Evolutionary conservation across 306 rosid genomes (phyloP).

Genomic region (Fagus sylvatica): DNA sequence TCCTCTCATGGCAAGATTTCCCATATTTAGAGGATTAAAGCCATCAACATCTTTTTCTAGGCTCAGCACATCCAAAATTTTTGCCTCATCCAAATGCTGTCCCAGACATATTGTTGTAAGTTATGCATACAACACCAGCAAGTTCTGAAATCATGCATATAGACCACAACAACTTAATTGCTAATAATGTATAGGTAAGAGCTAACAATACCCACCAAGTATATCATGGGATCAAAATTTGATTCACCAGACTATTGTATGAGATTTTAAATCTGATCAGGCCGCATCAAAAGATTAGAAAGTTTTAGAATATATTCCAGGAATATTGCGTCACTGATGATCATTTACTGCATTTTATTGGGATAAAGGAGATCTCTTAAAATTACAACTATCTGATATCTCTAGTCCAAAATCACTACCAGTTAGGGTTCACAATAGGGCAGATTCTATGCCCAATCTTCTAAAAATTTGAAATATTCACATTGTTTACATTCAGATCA

Average conservation of each 20-base stretch:
- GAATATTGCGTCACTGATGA: neutral
- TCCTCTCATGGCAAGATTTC: constrained; percentile 84
- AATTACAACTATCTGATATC: neutral
- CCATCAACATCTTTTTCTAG: constrained; percentile 94
- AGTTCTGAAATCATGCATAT: constrained; percentile 36
- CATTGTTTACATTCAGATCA: constrained; percentile 19
- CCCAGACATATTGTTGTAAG: constrained; percentile 46
- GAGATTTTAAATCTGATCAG: neutral
- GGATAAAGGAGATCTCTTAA: neutral
- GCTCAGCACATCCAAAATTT: constrained; percentile 50
- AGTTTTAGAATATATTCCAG: neutral
- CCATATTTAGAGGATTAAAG: constrained; percentile 81
- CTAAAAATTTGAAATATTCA: neutral
- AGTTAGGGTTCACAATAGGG: neutral
- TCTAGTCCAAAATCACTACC: neutral
- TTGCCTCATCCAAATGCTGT: constrained; percentile 85
- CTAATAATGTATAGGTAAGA: constrained; percentile 14
- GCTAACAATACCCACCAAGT: neutral
- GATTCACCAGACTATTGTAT: constrained; percentile 8
- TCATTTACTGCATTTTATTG: neutral
- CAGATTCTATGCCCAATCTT: neutral
- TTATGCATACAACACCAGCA: constrained; percentile 38
- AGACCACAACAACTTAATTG: constrained; percentile 33
- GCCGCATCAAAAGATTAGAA: neutral
- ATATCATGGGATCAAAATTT: neutral